Percentiles rank a stretch among this genome's conserved stretches.
Evolutionary conservation across 805 yeast species (phyloP).

Genomic region (Saccharomycopsis schoenii): DNA sequence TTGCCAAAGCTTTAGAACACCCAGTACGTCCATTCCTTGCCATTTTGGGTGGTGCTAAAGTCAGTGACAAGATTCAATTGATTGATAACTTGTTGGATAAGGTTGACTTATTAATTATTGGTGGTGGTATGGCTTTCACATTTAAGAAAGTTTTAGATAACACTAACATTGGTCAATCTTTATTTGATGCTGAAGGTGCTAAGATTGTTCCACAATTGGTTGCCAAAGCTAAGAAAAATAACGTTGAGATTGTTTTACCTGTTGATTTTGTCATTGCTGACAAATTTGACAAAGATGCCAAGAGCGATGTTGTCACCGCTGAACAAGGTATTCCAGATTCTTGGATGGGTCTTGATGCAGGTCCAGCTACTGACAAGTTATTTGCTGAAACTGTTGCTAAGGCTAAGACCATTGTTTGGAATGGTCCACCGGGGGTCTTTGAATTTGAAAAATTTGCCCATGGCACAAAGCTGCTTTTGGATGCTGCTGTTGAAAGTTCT

Average conservation of each 20-base stretch:
- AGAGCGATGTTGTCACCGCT: conserved; percentile 73
- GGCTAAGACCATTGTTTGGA: conserved; percentile 98
- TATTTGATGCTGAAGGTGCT: conserved; percentile 91
- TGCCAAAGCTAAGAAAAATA: conserved; percentile 93
- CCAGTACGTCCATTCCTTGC: conserved; percentile 98
- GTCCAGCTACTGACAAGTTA: conserved; percentile 77
- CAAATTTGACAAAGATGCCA: conserved; percentile 86
- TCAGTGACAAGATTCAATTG: conserved; percentile 96
- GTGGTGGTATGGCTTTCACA: conserved; percentile 99
- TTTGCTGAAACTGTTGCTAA: conserved; percentile 75
- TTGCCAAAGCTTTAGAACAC: conserved; percentile 96
- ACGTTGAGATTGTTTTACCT: conserved; percentile 89
- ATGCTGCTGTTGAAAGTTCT: conserved; percentile 79
- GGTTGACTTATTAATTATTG: conserved; percentile 88
- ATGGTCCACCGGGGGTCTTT: conserved; percentile 99
- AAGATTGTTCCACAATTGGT: conserved; percentile 86
- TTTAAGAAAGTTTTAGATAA: conserved; percentile 87
- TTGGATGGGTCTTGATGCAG: conserved; percentile 94
- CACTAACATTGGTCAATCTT: conserved; percentile 83
- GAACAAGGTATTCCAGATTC: conserved; percentile 89
- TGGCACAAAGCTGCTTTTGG: conserved; percentile 88
- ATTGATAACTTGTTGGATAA: conserved; percentile 95
- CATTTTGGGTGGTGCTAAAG: conserved; percentile 99
- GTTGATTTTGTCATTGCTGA: conserved; percentile 95
- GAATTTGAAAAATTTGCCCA: conserved; percentile 87